Conservation (phyloP, 2,329 filamentous ascomycete species). For the Lecanosticta acicola region DNA sequence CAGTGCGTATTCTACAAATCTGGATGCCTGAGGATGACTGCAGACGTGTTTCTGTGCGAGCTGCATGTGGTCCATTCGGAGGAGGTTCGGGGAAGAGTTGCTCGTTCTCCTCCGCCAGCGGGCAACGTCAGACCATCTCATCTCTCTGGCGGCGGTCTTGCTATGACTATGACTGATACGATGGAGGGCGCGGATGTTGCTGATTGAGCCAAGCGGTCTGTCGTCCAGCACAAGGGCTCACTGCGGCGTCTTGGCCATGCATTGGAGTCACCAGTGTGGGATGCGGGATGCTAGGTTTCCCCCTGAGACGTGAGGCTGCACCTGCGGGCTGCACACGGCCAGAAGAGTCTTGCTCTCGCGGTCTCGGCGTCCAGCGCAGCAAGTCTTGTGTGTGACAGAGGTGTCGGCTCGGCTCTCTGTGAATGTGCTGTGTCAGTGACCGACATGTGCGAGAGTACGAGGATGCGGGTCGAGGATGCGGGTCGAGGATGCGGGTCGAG, state of each 20-base stretch:
- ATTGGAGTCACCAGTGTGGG: not conserved
- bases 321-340: too few species aligned
- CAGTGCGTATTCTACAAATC: not conserved
- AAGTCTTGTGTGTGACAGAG: not conserved
- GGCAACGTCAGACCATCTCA: not conserved
- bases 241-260: not conserved
- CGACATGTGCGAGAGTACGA: too few species aligned
- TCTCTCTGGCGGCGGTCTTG: not conserved
- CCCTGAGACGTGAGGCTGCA: not conserved
- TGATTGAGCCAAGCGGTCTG: too few species aligned
- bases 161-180: not conserved
- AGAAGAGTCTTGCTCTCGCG: too few species aligned
- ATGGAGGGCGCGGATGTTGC: not conserved
- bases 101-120: too few species aligned
- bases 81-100: not conserved
- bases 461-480: too few species aligned
- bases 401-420: too few species aligned
- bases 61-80: not conserved
- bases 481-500: too few species aligned
- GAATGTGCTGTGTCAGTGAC: too few species aligned
- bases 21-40: not conserved
- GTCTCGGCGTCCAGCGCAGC: not conserved
- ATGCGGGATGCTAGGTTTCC: not conserved
- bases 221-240: not conserved
- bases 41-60: not conserved